phyloP scores from a whole-genome alignment of 1,139 yeast genomes.

The Scheffersomyces segobiensis region DNA sequence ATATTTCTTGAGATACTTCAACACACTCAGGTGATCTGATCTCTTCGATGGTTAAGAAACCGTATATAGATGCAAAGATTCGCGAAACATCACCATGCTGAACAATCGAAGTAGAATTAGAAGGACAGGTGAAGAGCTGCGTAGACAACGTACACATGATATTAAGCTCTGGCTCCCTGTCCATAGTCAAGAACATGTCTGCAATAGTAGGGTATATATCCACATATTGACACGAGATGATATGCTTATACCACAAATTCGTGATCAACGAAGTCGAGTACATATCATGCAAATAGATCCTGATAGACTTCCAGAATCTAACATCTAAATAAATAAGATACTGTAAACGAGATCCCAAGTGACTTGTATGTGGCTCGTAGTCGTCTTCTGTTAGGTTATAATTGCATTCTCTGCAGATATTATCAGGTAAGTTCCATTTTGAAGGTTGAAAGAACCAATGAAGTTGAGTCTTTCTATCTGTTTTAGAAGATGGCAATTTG shows the following conservation, averaged over 20 bases:
- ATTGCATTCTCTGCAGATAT: constrained; percentile 45
- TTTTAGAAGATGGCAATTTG: constrained; percentile 21
- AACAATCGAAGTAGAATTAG: constrained; percentile 69
- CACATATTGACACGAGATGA: constrained; percentile 75
- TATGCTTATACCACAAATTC: constrained; percentile 56
- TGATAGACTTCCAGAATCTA: constrained; percentile 68
- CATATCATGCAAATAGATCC: constrained; percentile 64
- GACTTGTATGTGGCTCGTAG: constrained; percentile 28
- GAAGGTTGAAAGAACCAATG: constrained; percentile 43
- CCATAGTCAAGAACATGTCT: constrained; percentile 68
- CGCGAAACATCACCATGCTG: constrained; percentile 70
- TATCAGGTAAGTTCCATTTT: constrained; percentile 43
- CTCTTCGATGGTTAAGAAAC: constrained; percentile 60
- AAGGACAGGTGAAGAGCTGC: constrained; percentile 83
- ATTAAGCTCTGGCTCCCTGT: constrained; percentile 81
- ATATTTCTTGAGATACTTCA: constrained; percentile 41
- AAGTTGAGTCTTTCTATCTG: constrained; percentile 8
- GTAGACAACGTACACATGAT: constrained; percentile 76
- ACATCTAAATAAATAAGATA: constrained; percentile 70
- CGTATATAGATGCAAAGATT: constrained; percentile 65
- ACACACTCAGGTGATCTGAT: constrained; percentile 50
- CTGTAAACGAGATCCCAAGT: constrained; percentile 73
- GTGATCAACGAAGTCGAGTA: constrained; percentile 72
- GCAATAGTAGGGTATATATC: constrained; percentile 81
- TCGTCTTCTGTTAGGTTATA: constrained; percentile 37